Percentiles rank a stretch among this genome's conserved stretches.
Evolutionary conservation across 352 stramenopile species (phyloP).

Genomic region (Phytophthora pinifolia): DNA sequence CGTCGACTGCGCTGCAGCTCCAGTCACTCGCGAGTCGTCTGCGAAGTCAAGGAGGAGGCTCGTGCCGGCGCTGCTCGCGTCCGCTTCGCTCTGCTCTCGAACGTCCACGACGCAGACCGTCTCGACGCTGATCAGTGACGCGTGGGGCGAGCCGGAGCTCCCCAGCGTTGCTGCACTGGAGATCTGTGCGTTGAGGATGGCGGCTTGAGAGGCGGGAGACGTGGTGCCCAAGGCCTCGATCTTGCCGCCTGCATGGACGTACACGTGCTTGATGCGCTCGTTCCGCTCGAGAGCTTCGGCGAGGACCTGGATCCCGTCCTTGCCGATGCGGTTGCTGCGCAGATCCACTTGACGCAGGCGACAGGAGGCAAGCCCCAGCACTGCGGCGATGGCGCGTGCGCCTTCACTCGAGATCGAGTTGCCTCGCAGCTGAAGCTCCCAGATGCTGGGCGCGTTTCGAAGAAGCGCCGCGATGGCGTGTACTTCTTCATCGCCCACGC

Average conservation of each 20-base stretch:
- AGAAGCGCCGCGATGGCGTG: conserved; percentile 94
- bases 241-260: conserved; percentile 95
- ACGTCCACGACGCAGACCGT: conserved; percentile 96
- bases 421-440: conserved; percentile 91
- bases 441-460: conserved; percentile 87
- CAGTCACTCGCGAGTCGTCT: conserved; percentile 24
- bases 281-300: conserved; percentile 94
- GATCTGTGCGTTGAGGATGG: conserved; percentile 48
- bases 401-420: conserved; percentile 94
- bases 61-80: conserved; percentile 23
- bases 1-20: conserved; percentile 3
- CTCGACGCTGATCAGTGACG: conserved; percentile 84
- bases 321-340: conserved; percentile 89
- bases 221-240: conserved; percentile 93
- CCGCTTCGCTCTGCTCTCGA: conserved; percentile 68
- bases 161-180: conserved; percentile 37
- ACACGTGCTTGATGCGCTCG: conserved; percentile 93
- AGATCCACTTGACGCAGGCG: conserved; percentile 90
- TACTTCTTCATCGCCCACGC: conserved; percentile 94
- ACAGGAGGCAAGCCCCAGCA: conserved; percentile 81
- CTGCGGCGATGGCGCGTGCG: conserved; percentile 90
- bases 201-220: conserved; percentile 28
- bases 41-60: conserved; percentile 30
- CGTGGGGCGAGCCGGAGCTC: conserved; percentile 17
- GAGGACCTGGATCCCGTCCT: conserved; percentile 92